Base-by-base conservation (phyloP, 257 asterid genomes). In the Solanum clarkiae region DNA sequence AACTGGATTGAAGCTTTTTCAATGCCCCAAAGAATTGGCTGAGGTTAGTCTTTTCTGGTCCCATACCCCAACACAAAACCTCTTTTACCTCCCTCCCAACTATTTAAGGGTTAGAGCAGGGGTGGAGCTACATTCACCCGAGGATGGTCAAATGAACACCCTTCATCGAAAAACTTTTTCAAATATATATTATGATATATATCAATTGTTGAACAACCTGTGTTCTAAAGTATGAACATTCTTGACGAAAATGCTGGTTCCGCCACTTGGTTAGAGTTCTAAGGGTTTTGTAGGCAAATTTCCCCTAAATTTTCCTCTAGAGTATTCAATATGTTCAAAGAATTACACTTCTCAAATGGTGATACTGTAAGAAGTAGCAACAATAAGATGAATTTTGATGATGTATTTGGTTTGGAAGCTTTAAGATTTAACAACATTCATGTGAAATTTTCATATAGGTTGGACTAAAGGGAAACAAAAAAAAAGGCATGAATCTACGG, bases 1-100 rank as follows among this genome's bases (percentile, higher is more conserved):
- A 45, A 93, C 91, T 59, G 98, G 97, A 29, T 88, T 94, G 91
- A 96, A 96, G 93, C 94, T 94, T 36, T 96, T 93, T 82, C 88
- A 92, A 24, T 94, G 98, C 90, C 98, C 98, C 85, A 89, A 84
- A 87, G 96, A 93, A 69, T 77, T 96, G 88, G 99, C 99, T 18
- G 92, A 93, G 98, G 98, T 96, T 84, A 77, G 88, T 82, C n/a
- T 42, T 54, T 77, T 59, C 51, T 84, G 69, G 74, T 16, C 20
- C 72, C 2, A 3, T 20, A 6, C n/a, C 3, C 47, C 68, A n/a
- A 17, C 17, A 2, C 17, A 20, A 42, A 29, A 66, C 40, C 81
- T 51, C 45, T 22, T 75, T 51, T 77, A 77, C 45, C 22, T 24
- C 45, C 44, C 8, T 15, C 22, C 45, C 10, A 5, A 49, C 62